phyloP scores from a whole-genome alignment of 306 rosid genomes.

The Medicago arabica region DNA sequence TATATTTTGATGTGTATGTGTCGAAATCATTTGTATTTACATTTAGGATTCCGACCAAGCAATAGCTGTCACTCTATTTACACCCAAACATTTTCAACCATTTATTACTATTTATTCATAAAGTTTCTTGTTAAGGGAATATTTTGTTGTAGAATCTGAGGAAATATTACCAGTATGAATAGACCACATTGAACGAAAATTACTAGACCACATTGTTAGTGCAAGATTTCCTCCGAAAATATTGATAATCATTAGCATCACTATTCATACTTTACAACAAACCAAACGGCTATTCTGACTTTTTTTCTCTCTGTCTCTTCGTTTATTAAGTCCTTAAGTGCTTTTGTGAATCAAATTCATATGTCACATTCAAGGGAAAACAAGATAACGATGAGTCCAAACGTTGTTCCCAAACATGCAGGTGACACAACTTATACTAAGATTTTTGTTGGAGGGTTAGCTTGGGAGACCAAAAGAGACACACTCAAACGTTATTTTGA shows the following conservation, averaged over 20 bases:
- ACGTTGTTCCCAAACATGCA: conserved; percentile 28
- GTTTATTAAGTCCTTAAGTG: background rate
- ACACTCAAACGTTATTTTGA: conserved; percentile 55
- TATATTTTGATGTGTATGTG: no score
- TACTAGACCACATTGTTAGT: conserved; percentile 46
- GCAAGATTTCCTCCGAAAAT: conserved; percentile 26
- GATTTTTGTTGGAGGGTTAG: conserved; percentile 70
- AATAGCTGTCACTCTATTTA: no score
- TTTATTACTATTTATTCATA: conserved; percentile 29
- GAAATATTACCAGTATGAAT: conserved; percentile 35
- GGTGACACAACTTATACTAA: conserved; percentile 58
- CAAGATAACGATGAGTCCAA: conserved; percentile 46
- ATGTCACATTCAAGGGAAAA: conserved; percentile 54
- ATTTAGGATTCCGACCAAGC: no score
- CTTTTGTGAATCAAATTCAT: conserved; percentile 22
- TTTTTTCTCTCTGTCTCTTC: conserved; percentile 16
- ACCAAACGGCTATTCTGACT: conserved; percentile 51
- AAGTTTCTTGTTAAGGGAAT: conserved; percentile 63
- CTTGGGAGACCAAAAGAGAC: conserved; percentile 64
- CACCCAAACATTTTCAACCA: conserved; percentile 1
- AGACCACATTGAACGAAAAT: conserved; percentile 42
- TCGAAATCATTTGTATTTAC: no score
- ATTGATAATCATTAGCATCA: conserved; percentile 34
- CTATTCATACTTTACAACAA: conserved; percentile 36
- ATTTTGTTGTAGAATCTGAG: conserved; percentile 65